These are phyloP conservation scores for Aspergillus sp. DNA, from an alignment of 2,329 filamentous ascomycete species.

Conservation along the genomic window DNA sequence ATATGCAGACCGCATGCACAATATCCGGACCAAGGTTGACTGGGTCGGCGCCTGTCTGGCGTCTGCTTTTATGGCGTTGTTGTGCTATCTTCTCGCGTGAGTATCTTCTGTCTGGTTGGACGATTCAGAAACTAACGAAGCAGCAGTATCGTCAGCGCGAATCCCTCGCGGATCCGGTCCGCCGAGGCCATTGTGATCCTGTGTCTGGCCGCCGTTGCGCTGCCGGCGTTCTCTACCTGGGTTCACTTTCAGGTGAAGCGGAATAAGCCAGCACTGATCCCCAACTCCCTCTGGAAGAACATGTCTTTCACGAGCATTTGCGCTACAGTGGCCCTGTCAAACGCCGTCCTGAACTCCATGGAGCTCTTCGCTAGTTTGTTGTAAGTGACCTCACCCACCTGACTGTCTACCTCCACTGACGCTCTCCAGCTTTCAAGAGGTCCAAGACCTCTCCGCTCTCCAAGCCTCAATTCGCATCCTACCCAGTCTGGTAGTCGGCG, in stretches of 20 bases:
- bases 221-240: slow-evolving; percentile 56
- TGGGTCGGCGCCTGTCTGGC: slow-evolving; percentile 53
- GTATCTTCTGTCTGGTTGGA: slow-evolving; percentile 16
- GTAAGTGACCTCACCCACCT: slow-evolving; percentile 33
- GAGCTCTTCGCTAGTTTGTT: slow-evolving; percentile 52
- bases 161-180: slow-evolving; percentile 39
- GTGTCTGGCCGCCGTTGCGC: slow-evolving; percentile 39
- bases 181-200: slow-evolving; percentile 49
- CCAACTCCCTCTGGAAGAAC: slow-evolving; percentile 63
- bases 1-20: slow-evolving; percentile 9
- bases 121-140: not conserved
- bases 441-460: slow-evolving; percentile 48
- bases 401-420: slow-evolving; percentile 6
- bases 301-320: slow-evolving; percentile 57
- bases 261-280: slow-evolving; percentile 56
- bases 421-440: slow-evolving; percentile 49
- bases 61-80: slow-evolving; percentile 47
- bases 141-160: slow-evolving; percentile 22
- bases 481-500: slow-evolving; percentile 46
- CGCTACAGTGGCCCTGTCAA: slow-evolving; percentile 48
- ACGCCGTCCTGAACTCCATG: slow-evolving; percentile 47
- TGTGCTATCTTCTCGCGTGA: slow-evolving; percentile 53
- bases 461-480: slow-evolving; percentile 48
- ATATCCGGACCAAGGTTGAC: slow-evolving; percentile 44
- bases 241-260: slow-evolving; percentile 48